Percentiles rank a stretch among this genome's conserved stretches.
Evolutionary conservation across 768 basidiomycete genomes (phyloP).

Genomic region (Podaxis rugospora): DNA sequence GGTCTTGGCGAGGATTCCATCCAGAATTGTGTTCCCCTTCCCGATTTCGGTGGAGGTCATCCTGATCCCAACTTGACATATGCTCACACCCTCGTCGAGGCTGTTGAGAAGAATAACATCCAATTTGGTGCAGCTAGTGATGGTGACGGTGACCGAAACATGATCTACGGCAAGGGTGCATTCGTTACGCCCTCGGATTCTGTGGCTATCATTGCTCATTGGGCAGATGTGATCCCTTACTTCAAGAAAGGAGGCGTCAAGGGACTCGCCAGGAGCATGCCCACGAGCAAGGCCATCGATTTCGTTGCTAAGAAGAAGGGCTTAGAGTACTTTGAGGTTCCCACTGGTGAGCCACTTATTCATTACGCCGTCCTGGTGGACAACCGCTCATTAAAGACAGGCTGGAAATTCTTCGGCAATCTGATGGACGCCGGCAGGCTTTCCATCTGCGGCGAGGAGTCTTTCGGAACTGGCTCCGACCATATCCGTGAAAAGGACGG

Average conservation of each 20-base stretch:
- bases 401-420: slow-evolving; percentile 99
- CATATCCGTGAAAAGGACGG: slow-evolving; percentile 99
- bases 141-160: slow-evolving; percentile 97
- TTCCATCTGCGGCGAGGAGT: slow-evolving; percentile 98
- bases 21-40: slow-evolving; percentile 88
- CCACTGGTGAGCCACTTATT: slow-evolving; percentile 61
- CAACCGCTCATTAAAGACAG: slow-evolving; percentile 33
- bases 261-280: slow-evolving; percentile 96
- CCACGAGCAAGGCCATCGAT: slow-evolving; percentile 95
- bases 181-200: slow-evolving; percentile 98
- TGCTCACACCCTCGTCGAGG: slow-evolving; percentile 90
- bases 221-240: slow-evolving; percentile 90
- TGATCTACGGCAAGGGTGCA: slow-evolving; percentile 98
- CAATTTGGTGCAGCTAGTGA: slow-evolving; percentile 95
- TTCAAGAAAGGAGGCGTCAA: slow-evolving; percentile 91
- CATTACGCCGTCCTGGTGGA: neutral
- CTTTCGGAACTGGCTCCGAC: slow-evolving; percentile 99
- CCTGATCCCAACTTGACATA: slow-evolving; percentile 99
- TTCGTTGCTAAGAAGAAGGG: slow-evolving; percentile 93
- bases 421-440: slow-evolving; percentile 98
- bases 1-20: slow-evolving; percentile 75
- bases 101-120: slow-evolving; percentile 81
- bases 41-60: slow-evolving; percentile 97
- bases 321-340: slow-evolving; percentile 91
- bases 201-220: slow-evolving; percentile 98